These are phyloP conservation scores for Penicillium taxi DNA, from an alignment of 495 filamentous ascomycete species.

Conservation along the genomic window DNA sequence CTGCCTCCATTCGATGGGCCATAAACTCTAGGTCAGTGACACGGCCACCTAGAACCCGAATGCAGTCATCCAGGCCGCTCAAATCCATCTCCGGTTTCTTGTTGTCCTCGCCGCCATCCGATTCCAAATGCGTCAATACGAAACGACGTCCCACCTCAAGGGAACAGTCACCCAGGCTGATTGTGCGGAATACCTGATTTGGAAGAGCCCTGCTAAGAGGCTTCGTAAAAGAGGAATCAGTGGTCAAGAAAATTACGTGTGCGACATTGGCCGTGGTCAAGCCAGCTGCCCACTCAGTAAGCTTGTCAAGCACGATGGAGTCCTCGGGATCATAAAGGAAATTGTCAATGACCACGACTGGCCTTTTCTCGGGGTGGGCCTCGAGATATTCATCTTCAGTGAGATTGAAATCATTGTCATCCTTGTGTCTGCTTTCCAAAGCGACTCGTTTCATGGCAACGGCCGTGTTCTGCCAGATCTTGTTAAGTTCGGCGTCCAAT, in stretches of 20 bases:
- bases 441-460: conserved; percentile 71
- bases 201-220: conserved; percentile 80
- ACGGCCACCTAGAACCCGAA: conserved; percentile 74
- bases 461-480: conserved; percentile 83
- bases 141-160: conserved; percentile 82
- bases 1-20: conserved; percentile 79
- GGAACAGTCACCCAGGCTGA: conserved; percentile 76
- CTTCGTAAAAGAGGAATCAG: conserved; percentile 83
- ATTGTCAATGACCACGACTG: conserved; percentile 90
- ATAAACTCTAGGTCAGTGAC: conserved; percentile 92
- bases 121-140: conserved; percentile 73
- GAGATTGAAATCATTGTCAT: conserved; percentile 63
- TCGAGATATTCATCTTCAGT: conserved; percentile 86
- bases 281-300: conserved; percentile 84
- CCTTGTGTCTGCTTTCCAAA: conserved; percentile 57
- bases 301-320: conserved; percentile 75
- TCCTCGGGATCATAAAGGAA: conserved; percentile 71
- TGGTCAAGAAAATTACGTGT: conserved; percentile 94
- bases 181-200: conserved; percentile 80
- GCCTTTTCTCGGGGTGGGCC: conserved; percentile 74
- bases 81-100: conserved; percentile 38
- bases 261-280: conserved; percentile 86
- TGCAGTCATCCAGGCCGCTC: conserved; percentile 69
- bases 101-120: conserved; percentile 26
- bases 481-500: conserved; percentile 79